Percentiles rank a stretch among this genome's conserved stretches.
These are phyloP conservation scores for Moesziomyces sp. DNA, from an alignment of 1,284 basidiomycete species.

Conservation along the genomic window DNA sequence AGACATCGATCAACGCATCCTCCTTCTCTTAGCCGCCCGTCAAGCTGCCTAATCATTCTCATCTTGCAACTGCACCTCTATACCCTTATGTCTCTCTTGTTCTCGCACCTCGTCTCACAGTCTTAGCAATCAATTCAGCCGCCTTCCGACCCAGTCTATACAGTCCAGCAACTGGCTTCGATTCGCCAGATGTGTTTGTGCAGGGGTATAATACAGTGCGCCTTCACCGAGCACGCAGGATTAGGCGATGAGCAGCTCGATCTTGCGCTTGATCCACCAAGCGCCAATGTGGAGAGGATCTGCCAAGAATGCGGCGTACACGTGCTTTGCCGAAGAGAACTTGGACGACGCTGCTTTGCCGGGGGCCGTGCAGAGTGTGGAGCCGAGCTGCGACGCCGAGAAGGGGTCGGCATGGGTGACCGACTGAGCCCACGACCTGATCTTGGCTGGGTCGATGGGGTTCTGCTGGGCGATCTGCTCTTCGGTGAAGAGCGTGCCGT, in stretches of 20 bases:
- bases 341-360: slow-evolving; percentile 24
- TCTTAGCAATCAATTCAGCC: slow-evolving; percentile 3
- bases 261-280: slow-evolving; percentile 48
- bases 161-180: too few species aligned
- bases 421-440: slow-evolving; percentile 43
- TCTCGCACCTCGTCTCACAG: background rate
- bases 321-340: slow-evolving; percentile 15
- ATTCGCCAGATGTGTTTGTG: background rate
- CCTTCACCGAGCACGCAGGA: background rate
- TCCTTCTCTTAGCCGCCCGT: slow-evolving; percentile 12
- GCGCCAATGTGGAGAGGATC: slow-evolving; percentile 36
- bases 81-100: background rate
- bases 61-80: background rate
- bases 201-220: slow-evolving; percentile 2
- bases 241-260: slow-evolving; percentile 43
- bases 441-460: slow-evolving; percentile 27
- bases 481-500: slow-evolving; percentile 66
- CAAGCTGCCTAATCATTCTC: background rate
- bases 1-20: slow-evolving; percentile 12
- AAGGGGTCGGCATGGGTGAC: slow-evolving; percentile 42
- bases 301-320: slow-evolving; percentile 36
- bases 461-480: slow-evolving; percentile 61
- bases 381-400: slow-evolving; percentile 8
- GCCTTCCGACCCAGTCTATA: too few species aligned
- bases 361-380: slow-evolving; percentile 15